Evolutionary conservation across 192 early-diverging fungal species (phyloP).

Genomic region (Mortierella hygrophila): DNA sequence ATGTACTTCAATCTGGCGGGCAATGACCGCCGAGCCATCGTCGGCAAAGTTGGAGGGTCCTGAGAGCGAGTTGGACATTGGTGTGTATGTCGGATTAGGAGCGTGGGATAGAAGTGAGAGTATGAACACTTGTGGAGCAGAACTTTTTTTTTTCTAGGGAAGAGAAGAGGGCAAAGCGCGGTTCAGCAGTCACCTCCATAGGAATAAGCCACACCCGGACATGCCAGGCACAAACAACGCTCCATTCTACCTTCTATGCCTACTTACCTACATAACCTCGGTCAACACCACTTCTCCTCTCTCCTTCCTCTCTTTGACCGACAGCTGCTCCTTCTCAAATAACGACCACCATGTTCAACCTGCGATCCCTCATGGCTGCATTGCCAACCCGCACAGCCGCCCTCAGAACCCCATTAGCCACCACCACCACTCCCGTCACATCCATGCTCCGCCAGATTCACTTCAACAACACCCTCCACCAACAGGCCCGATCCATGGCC

Average conservation of each 20-base stretch:
- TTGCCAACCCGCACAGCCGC: slow-evolving; percentile 37
- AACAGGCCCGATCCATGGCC: slow-evolving; percentile 70
- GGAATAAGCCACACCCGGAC: slow-evolving; percentile 14
- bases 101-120: neutral
- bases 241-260: neutral
- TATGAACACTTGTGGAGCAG: neutral
- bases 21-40: slow-evolving; percentile 77
- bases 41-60: slow-evolving; percentile 74
- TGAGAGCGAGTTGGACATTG: slow-evolving; percentile 53
- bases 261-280: neutral
- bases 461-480: slow-evolving; percentile 21
- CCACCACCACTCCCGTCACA: slow-evolving; percentile 10
- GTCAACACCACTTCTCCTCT: neutral
- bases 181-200: slow-evolving; percentile 2
- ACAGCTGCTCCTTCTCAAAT: neutral
- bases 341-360: slow-evolving; percentile 39
- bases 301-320: neutral
- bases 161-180: slow-evolving; percentile 1
- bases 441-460: slow-evolving; percentile 26
- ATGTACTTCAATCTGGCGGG: slow-evolving; percentile 60
- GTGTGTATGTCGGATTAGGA: neutral
- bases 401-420: slow-evolving; percentile 24
- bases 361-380: slow-evolving; percentile 51
- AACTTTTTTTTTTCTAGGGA: neutral
- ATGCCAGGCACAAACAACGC: slow-evolving; percentile 14